These are phyloP conservation scores for Myriosclerotinia duriaeana DNA, from an alignment of 2,329 filamentous ascomycete genomes.

Conservation along the genomic window DNA sequence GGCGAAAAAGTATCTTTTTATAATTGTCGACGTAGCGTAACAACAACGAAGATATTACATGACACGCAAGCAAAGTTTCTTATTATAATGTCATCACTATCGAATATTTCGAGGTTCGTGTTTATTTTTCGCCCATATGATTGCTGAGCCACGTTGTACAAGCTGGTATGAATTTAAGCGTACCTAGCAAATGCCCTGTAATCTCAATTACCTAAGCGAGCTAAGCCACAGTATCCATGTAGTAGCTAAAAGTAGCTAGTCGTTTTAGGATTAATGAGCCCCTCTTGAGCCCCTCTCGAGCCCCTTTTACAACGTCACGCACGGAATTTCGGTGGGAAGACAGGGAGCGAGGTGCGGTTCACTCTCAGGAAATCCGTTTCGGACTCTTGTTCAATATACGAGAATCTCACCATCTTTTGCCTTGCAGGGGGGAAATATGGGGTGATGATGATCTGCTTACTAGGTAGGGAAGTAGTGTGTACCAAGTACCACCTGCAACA, in stretches of 20 bases:
- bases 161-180: neutral
- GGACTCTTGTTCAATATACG: neutral
- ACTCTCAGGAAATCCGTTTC: neutral
- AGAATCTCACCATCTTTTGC: neutral
- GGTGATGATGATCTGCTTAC: neutral
- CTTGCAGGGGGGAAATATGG: neutral
- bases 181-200: neutral
- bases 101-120: neutral
- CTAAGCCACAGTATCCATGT: slow-evolving; percentile 1
- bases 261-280: neutral
- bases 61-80: slow-evolving; percentile 9
- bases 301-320: slow-evolving; percentile 3
- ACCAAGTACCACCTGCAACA: neutral
- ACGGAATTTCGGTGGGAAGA: neutral
- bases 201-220: slow-evolving; percentile 1
- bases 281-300: neutral
- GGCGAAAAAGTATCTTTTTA: neutral
- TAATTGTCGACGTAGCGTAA: neutral
- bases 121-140: neutral
- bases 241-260: neutral
- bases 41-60: slow-evolving; percentile 2
- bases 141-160: slow-evolving; percentile 5
- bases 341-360: neutral
- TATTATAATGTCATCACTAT: neutral
- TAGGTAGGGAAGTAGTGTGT: neutral